These are phyloP conservation scores for Tulasnella sp. DNA, from an alignment of 768 basidiomycete genomes.

Conservation along the genomic window DNA sequence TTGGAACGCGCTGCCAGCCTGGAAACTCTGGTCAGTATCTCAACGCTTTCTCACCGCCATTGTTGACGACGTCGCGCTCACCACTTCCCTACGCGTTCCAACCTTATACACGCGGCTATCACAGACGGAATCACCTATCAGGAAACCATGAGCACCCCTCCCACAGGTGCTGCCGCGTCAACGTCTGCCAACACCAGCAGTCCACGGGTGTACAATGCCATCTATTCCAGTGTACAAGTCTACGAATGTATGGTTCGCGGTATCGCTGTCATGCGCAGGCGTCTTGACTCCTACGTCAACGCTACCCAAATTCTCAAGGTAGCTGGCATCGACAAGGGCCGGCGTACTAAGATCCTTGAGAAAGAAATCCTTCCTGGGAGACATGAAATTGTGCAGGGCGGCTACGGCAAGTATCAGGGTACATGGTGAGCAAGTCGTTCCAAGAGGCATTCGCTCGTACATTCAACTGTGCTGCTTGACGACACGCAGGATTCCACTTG, in stretches of 20 bases:
- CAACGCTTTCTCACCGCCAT: too few species aligned
- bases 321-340: conserved; percentile 93
- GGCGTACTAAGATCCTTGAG: conserved; percentile 90
- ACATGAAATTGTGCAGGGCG: conserved; percentile 98
- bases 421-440: conserved; percentile 59
- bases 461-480: not conserved
- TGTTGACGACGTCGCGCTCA: too few species aligned
- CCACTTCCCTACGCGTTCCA: too few species aligned
- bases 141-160: too few species aligned
- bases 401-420: conserved; percentile 98
- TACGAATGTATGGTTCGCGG: conserved; percentile 98
- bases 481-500: conserved; percentile 79
- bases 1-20: too few species aligned
- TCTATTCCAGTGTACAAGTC: conserved; percentile 84
- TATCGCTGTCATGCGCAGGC: conserved; percentile 95
- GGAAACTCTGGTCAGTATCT: too few species aligned
- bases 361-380: conserved; percentile 92
- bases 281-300: conserved; percentile 91
- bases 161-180: too few species aligned
- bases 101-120: too few species aligned
- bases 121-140: too few species aligned
- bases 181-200: too few species aligned
- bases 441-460: not conserved
- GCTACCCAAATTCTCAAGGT: conserved; percentile 99
- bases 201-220: conserved; percentile 61